phyloP scores from a whole-genome alignment of 345 rosid genomes.

The Corchorus capsularis region DNA sequence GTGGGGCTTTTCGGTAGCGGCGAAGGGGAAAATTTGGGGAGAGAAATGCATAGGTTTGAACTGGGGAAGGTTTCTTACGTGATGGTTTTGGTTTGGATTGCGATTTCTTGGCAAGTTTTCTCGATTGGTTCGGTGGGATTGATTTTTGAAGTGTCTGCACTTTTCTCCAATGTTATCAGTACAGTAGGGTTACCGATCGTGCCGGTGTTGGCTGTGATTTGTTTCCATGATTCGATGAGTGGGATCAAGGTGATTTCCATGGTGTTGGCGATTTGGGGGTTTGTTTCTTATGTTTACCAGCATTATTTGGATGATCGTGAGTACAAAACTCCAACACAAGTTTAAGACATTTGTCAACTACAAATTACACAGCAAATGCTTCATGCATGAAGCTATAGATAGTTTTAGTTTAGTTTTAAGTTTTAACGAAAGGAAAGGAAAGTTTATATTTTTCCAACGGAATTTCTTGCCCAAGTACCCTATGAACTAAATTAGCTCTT shows the following conservation, averaged over 20 bases:
- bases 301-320: conserved; percentile 27
- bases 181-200: conserved; percentile 28
- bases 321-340: not conserved
- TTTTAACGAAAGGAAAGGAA: too few species aligned
- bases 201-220: conserved; percentile 23
- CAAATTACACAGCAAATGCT: not conserved
- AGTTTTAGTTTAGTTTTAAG: too few species aligned
- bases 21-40: conserved; percentile 21
- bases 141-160: conserved; percentile 31
- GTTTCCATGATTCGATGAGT: conserved; percentile 27
- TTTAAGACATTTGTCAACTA: not conserved
- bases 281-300: conserved; percentile 31
- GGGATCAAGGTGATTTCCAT: conserved; percentile 27
- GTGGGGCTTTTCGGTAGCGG: conserved; percentile 26
- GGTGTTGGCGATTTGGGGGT: conserved; percentile 34
- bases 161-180: conserved; percentile 30
- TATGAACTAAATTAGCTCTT: too few species aligned
- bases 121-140: conserved; percentile 26
- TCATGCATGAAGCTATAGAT: not conserved
- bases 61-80: conserved; percentile 27
- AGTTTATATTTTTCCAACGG: too few species aligned
- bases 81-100: conserved; percentile 19
- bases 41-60: conserved; percentile 18
- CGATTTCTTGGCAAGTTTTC: conserved; percentile 25
- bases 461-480: too few species aligned